Conservation (phyloP, 768 basidiomycete species). For the Boletus reticuloceps region DNA sequence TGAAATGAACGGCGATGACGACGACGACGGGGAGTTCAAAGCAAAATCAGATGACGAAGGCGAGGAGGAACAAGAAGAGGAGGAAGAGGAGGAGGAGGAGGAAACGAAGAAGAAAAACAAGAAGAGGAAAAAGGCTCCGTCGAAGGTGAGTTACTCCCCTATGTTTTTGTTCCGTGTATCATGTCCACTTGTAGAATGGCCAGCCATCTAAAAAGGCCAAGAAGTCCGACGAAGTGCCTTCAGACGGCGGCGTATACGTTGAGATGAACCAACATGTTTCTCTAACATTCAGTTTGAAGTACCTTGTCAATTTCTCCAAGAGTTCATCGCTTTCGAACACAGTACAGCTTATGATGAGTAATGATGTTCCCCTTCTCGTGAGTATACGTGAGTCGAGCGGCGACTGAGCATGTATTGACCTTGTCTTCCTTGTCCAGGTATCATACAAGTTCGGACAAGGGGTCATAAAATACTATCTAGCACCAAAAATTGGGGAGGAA, state of each 20-base stretch:
- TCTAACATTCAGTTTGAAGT: constrained; percentile 94
- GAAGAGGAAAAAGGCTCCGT: constrained; percentile 62
- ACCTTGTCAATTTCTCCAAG: constrained; percentile 96
- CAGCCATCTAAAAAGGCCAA: constrained; percentile 59
- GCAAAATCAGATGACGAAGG: constrained; percentile 44
- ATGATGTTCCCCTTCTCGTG: constrained; percentile 87
- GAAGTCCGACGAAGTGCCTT: constrained; percentile 53
- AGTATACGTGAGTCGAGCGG: constrained; percentile 22
- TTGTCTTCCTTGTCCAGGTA: constrained; percentile 46
- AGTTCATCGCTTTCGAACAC: constrained; percentile 67
- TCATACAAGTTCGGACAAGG: constrained; percentile 90
- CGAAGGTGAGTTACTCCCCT: constrained; percentile 41
- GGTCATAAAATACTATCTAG: constrained; percentile 90
- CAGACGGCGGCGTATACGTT: constrained; percentile 62
- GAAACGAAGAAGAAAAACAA: constrained; percentile 52
- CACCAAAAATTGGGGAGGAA: constrained; percentile 92
- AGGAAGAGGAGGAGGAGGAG: constrained; percentile 46
- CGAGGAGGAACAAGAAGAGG: constrained; percentile 49
- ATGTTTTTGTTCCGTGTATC: background rate
- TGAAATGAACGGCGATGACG: constrained; percentile 51
- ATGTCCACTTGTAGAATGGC: constrained; percentile 15
- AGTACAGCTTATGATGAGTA: constrained; percentile 87
- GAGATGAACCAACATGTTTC: constrained; percentile 89
- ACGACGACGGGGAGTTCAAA: constrained; percentile 41
- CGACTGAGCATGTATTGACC: background rate